Conservation (phyloP, 345 rosid species). For the Bruguiera gymnorhiza region DNA sequence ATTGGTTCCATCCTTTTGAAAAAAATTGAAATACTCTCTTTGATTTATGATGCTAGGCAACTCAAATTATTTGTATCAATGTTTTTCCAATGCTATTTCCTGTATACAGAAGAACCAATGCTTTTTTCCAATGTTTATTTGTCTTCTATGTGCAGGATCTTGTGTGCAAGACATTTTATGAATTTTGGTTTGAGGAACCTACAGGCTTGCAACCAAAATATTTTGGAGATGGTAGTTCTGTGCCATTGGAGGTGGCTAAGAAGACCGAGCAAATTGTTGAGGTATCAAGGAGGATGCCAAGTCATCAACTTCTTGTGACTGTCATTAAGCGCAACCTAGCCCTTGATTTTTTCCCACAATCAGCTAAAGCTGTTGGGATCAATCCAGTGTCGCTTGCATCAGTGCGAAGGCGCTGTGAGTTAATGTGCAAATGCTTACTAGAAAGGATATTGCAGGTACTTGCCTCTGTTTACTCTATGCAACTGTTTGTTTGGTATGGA, state of each 20-base stretch:
- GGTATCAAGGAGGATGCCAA: conserved; percentile 70
- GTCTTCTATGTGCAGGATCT: conserved; percentile 60
- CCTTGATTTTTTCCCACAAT: conserved; percentile 91
- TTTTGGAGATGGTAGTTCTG: conserved; percentile 81
- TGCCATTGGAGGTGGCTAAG: conserved; percentile 82
- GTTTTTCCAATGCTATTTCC: conserved; percentile 1
- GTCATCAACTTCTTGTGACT: conserved; percentile 79
- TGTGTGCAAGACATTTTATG: conserved; percentile 98
- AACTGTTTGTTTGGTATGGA: conserved; percentile 16
- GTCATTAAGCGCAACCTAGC: conserved; percentile 85
- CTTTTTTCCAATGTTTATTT: not conserved
- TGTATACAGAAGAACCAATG: not conserved
- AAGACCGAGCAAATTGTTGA: conserved; percentile 98
- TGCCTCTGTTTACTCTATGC: conserved; percentile 4
- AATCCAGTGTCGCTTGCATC: conserved; percentile 79
- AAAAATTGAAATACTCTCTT: not conserved
- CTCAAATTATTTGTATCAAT: no score
- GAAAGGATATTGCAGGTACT: conserved; percentile 92
- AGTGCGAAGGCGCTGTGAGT: conserved; percentile 88
- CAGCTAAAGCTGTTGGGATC: conserved; percentile 95
- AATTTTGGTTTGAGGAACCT: conserved; percentile 98
- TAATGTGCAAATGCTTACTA: conserved; percentile 94
- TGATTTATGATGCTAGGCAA: not conserved
- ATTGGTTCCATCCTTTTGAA: not conserved
- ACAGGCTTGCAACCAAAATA: conserved; percentile 60